These are phyloP conservation scores for Blepharisma undulans DNA, from an alignment of 169 alveolate species.

Conservation along the genomic window DNA sequence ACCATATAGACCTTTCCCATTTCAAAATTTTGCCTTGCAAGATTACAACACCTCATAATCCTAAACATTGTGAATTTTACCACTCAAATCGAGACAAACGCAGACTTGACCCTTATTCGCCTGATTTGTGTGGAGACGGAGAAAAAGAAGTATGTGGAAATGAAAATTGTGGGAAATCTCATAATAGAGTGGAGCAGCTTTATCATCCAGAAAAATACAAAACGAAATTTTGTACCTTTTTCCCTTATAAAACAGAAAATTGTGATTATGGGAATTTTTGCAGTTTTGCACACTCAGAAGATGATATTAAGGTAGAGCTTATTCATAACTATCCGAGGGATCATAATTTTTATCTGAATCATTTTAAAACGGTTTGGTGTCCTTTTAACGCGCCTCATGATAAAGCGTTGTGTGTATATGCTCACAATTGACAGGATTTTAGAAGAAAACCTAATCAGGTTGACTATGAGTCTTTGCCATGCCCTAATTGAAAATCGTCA, in stretches of 20 bases:
- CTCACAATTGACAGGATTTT: conserved; percentile 80
- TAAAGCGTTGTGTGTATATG: conserved; percentile 72
- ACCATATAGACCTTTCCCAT: conserved; percentile 45
- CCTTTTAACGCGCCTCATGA: conserved; percentile 70
- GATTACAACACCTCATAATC: conserved; percentile 55
- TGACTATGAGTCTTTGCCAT: conserved; percentile 56
- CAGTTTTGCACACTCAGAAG: conserved; percentile 76
- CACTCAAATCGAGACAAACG: conserved; percentile 61
- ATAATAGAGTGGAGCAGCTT: conserved; percentile 74
- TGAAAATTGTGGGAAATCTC: conserved; percentile 56
- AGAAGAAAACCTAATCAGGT: conserved; percentile 73
- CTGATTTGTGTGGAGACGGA: conserved; percentile 38
- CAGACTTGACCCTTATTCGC: conserved; percentile 55
- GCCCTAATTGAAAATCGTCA: conserved; percentile 65
- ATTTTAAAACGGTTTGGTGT: conserved; percentile 78
- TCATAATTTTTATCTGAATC: conserved; percentile 69
- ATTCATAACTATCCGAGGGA: conserved; percentile 64
- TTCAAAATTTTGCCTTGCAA: conserved; percentile 64
- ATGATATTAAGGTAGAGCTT: conserved; percentile 66
- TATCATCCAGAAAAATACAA: conserved; percentile 75
- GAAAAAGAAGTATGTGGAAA: conserved; percentile 42
- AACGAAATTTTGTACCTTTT: conserved; percentile 73
- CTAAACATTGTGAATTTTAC: conserved; percentile 62
- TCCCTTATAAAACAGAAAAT: conserved; percentile 51
- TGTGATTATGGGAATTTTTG: conserved; percentile 78